Percentiles rank a stretch among this genome's conserved stretches.
These are phyloP conservation scores for Zygnema circumcarinatum DNA, from an alignment of 139 green algal species.

Conservation along the genomic window DNA sequence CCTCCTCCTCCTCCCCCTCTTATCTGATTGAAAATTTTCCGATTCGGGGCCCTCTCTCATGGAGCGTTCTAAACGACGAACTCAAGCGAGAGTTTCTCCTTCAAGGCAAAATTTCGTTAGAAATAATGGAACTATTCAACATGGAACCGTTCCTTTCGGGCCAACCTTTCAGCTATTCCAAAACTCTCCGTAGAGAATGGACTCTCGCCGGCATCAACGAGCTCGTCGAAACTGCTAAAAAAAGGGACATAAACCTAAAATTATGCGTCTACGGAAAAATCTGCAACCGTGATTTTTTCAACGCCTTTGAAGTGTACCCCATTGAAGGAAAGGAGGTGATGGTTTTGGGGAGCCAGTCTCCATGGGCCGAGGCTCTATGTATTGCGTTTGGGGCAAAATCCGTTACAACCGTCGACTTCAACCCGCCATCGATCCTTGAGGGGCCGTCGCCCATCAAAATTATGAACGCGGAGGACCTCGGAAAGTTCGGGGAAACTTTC, in stretches of 20 bases:
- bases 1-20: neutral
- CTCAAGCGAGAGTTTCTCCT: neutral
- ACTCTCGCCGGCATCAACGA: neutral
- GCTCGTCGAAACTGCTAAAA: neutral
- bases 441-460: neutral
- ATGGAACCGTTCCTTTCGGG: neutral
- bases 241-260: neutral
- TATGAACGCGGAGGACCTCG: slow-evolving; percentile 3
- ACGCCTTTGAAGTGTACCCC: slow-evolving; percentile 28
- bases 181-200: neutral
- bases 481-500: neutral
- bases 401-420: slow-evolving; percentile 36
- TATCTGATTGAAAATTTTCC: neutral
- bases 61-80: neutral
- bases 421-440: neutral
- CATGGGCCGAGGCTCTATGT: slow-evolving; percentile 18
- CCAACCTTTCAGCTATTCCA: neutral
- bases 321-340: slow-evolving; percentile 36
- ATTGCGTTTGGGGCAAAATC: slow-evolving; percentile 25
- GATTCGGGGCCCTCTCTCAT: neutral
- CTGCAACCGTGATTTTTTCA: neutral
- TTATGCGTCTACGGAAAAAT: neutral
- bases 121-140: neutral
- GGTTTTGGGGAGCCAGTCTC: slow-evolving; percentile 24
- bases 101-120: neutral